phyloP scores from a whole-genome alignment of 352 stramenopile genomes.

The Pythium coloratum region DNA sequence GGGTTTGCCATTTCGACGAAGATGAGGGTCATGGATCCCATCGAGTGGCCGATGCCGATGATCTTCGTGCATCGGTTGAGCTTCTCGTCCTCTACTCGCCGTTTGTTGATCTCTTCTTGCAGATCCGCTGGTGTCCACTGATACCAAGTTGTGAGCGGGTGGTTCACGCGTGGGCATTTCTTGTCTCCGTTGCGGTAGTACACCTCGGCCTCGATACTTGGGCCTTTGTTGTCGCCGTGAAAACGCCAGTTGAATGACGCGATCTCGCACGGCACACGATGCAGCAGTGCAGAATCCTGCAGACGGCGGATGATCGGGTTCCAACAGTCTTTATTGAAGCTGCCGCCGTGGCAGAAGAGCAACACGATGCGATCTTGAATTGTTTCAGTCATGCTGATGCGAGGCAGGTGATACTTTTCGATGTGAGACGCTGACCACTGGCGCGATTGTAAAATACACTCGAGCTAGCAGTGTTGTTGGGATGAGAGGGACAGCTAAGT shows the following conservation, averaged over 20 bases:
- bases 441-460: too few relatives aligned
- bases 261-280: constrained; percentile 25
- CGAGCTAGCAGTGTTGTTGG: too few relatives aligned
- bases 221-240: constrained; percentile 41
- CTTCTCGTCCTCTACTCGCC: constrained; percentile 14
- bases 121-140: constrained; percentile 16
- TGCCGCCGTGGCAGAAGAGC: constrained; percentile 45
- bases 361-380: constrained; percentile 21
- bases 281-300: constrained; percentile 29
- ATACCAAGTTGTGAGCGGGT: constrained; percentile 17
- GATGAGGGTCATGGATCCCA: constrained; percentile 30
- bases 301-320: constrained; percentile 42
- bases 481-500: too few relatives aligned
- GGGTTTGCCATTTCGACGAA: constrained; percentile 39
- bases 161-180: constrained; percentile 16
- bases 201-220: constrained; percentile 27
- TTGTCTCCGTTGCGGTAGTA: constrained; percentile 20
- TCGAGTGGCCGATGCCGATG: constrained; percentile 29
- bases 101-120: constrained; percentile 16
- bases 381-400: too few relatives aligned
- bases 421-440: too few relatives aligned
- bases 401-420: too few relatives aligned
- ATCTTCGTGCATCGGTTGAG: constrained; percentile 7
- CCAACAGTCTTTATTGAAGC: constrained; percentile 44
- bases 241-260: constrained; percentile 41